Percentiles rank a stretch among this genome's conserved stretches.
Evolutionary conservation across 495 filamentous ascomycete species (phyloP).

Genomic region (Ascobolus immersus): DNA sequence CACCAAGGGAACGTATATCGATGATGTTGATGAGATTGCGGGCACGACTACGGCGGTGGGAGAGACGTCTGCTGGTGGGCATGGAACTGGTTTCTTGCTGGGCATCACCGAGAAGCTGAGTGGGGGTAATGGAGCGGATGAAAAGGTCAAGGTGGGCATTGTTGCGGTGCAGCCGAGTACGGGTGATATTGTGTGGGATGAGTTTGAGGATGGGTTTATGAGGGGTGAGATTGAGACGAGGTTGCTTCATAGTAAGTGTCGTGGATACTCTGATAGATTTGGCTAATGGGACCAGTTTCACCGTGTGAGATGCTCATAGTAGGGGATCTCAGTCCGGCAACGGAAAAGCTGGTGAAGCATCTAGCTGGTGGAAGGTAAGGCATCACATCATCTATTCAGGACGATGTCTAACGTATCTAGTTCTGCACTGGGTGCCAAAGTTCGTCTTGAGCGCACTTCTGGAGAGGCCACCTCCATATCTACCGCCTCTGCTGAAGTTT

Average conservation of each 20-base stretch:
- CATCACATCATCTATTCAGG: too few relatives aligned
- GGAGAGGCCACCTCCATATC: slow-evolving; percentile 52
- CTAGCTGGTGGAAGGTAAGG: slow-evolving; percentile 43
- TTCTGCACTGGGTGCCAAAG: slow-evolving; percentile 79
- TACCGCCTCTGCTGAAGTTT: slow-evolving; percentile 67
- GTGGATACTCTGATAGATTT: too few relatives aligned
- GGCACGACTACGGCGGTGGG: slow-evolving; percentile 18
- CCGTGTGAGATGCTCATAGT: slow-evolving; percentile 94
- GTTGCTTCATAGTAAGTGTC: slow-evolving; percentile 46
- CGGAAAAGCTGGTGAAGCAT: slow-evolving; percentile 78
- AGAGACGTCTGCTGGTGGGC: slow-evolving; percentile 29
- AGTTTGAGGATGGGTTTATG: slow-evolving; percentile 98
- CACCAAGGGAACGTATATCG: slow-evolving; percentile 94
- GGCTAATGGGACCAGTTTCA: slow-evolving; percentile 32
- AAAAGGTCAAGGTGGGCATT: slow-evolving; percentile 78
- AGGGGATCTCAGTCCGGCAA: slow-evolving; percentile 72
- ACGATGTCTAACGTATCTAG: background rate
- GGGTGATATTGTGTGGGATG: slow-evolving; percentile 86
- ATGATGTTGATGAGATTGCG: slow-evolving; percentile 40
- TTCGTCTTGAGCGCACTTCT: slow-evolving; percentile 49
- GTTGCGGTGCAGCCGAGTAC: slow-evolving; percentile 89
- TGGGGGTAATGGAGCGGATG: slow-evolving; percentile 70
- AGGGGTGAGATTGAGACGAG: slow-evolving; percentile 85
- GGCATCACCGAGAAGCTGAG: slow-evolving; percentile 75
- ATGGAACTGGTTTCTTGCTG: slow-evolving; percentile 67